Evolutionary conservation across 371 early-diverging fungal species (phyloP).

Genomic region (Mucor indicus): DNA sequence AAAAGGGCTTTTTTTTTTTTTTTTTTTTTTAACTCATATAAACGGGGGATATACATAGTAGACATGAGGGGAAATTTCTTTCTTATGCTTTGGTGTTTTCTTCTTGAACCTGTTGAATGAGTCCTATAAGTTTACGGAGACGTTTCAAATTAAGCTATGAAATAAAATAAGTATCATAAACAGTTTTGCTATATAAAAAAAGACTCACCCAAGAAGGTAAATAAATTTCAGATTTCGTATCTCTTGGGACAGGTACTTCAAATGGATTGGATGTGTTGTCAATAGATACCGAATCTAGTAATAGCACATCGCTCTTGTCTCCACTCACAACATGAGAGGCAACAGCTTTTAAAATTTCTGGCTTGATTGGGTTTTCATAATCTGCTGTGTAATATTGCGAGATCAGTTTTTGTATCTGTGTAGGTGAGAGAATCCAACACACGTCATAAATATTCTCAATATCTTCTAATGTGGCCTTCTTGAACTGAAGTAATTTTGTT

Average conservation of each 20-base stretch:
- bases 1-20: too few species aligned
- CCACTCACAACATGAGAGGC: slow-evolving; percentile 81
- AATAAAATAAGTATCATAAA: background rate
- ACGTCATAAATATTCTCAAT: slow-evolving; percentile 95
- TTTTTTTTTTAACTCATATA: background rate
- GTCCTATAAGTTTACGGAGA: slow-evolving; percentile 25
- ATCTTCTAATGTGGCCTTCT: slow-evolving; percentile 88
- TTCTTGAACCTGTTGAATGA: slow-evolving; percentile 15
- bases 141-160: slow-evolving; percentile 34
- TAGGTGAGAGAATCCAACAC: slow-evolving; percentile 91
- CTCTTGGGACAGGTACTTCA: slow-evolving; percentile 58
- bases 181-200: background rate
- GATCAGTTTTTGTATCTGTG: slow-evolving; percentile 94
- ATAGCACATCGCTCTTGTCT: slow-evolving; percentile 83
- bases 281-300: slow-evolving; percentile 82
- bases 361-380: slow-evolving; percentile 85
- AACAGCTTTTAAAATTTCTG: slow-evolving; percentile 88
- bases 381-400: slow-evolving; percentile 75
- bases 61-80: too few species aligned
- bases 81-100: background rate
- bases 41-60: too few species aligned
- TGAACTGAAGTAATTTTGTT: slow-evolving; percentile 91
- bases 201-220: slow-evolving; percentile 54
- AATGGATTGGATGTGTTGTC: slow-evolving; percentile 67
- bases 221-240: slow-evolving; percentile 53